Evolutionary conservation across 2,329 filamentous ascomycete species (phyloP).

Genomic region (Davidsoniella eucalypti): DNA sequence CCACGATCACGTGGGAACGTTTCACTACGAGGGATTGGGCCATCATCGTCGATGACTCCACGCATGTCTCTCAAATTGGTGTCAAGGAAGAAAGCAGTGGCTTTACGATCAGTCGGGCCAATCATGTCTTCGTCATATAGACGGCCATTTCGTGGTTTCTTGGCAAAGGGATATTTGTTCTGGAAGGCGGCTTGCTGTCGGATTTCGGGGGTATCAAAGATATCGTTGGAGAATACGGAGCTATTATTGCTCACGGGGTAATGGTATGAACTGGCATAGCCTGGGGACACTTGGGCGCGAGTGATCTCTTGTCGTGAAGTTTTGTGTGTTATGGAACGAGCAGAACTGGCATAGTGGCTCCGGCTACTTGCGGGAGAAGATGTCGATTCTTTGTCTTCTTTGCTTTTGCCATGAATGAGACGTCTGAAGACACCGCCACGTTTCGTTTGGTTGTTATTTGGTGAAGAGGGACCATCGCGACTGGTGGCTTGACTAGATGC

Average conservation of each 20-base stretch:
- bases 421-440: conserved; percentile 18
- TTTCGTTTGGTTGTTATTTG: conserved; percentile 19
- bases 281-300: conserved; percentile 22
- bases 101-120: conserved; percentile 42
- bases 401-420: conserved; percentile 10
- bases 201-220: conserved; percentile 15
- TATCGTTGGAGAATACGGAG: conserved; percentile 8
- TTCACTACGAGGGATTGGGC: background rate
- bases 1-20: conserved; percentile 4
- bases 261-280: conserved; percentile 8
- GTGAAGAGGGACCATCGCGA: conserved; percentile 21
- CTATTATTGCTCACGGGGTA: background rate
- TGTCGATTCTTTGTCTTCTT: conserved; percentile 6
- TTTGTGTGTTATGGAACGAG: conserved; percentile 27
- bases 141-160: conserved; percentile 33
- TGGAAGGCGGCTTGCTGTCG: conserved; percentile 27
- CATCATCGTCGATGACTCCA: conserved; percentile 26
- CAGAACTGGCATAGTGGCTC: conserved; percentile 3
- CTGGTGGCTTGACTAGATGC: conserved; percentile 55
- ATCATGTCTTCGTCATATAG: conserved; percentile 40
- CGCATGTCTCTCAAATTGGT: conserved; percentile 84
- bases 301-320: conserved; percentile 27
- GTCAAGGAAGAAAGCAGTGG: conserved; percentile 60
- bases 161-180: conserved; percentile 46
- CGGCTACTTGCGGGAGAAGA: conserved; percentile 17